phyloP scores from a whole-genome alignment of 2,329 filamentous ascomycete species.

The Fusarium irregulare region DNA sequence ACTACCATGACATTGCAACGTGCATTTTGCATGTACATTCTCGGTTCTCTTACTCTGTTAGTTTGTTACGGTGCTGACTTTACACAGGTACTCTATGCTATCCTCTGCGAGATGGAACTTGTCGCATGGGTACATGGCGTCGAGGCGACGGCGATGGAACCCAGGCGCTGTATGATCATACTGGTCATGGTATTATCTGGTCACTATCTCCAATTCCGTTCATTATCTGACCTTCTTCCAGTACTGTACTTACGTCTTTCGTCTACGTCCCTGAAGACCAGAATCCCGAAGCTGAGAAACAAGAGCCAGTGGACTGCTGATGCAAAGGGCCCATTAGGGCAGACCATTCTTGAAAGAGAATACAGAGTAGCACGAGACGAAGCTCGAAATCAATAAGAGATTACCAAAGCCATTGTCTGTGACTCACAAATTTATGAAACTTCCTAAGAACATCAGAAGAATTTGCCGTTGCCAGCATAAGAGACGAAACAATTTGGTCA shows the following conservation, averaged over 20 bases:
- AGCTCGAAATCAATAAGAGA: too few species aligned
- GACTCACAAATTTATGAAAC: too few species aligned
- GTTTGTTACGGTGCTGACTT: neutral
- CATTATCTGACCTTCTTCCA: fast-evolving
- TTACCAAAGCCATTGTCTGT: too few species aligned
- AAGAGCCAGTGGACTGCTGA: too few species aligned
- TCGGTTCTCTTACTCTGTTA: too few species aligned
- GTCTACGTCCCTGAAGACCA: neutral
- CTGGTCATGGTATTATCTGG: neutral
- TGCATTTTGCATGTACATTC: too few species aligned
- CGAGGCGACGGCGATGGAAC: neutral
- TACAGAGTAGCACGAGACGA: too few species aligned
- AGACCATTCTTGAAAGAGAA: too few species aligned
- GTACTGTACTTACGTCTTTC: neutral
- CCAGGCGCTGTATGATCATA: neutral
- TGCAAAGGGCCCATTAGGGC: too few species aligned
- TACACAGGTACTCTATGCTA: neutral
- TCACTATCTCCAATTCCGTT: fast-evolving
- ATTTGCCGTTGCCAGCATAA: too few species aligned
- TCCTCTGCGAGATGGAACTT: neutral
- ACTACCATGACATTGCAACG: neutral
- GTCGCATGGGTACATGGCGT: neutral
- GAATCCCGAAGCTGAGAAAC: neutral
- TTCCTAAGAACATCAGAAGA: too few species aligned
- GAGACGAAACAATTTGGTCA: too few species aligned